Evolutionary conservation across 352 stramenopile species (phyloP), one percentile per base, ranked within the genome.

Genomic region (Phytophthora ramorum): DNA sequence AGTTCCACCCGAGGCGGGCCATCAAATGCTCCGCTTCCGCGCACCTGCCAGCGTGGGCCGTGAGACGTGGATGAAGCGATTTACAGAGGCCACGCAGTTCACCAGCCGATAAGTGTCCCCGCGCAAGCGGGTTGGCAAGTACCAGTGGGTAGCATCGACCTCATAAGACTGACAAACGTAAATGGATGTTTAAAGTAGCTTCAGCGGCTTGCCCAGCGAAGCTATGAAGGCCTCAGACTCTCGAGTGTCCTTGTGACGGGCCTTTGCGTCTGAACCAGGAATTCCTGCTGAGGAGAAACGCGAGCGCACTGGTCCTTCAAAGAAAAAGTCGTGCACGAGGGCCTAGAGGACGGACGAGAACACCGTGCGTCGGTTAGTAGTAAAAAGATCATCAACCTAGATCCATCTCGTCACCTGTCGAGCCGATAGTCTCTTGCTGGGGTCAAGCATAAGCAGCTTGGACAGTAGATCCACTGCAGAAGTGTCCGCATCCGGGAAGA

Each of bases 11-110:
- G 82, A 90, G 55, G 77, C 85, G 3, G 81, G 82, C 0, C 77
- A 73, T 43, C 49, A 50, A 66, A 90, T 90, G 81, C 76, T 90
- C 60, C 85, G 85, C 45, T 93, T 91, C 56, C 79, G 85, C 7
- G 81, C 85, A 28, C 85, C 85, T 19, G 82, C 84, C 24, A 93
- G 82, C 34, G 85, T 93, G 8, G 85, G 85, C 3, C 79, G 85
- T 34, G 85, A 93, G 58, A 80, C 75, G 35, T 93, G 85, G 85
- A 86, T 93, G 58, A 90, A 93, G 66, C 82, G 82, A 14, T 90
- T 93, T 47, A 74, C 79, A 28, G 82, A 93, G 19, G 85, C 85
- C 6, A 79, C 85, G 14, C 85, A 93, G 64, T 70, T 77, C 20
- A 72, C 65, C n/a, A 63, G 53, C 58, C 58, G 17, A 58, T 76